Evolutionary conservation across 257 asterid species (phyloP), one percentile per base, ranked within the genome.

Genomic region (Fraxinus cuspidata): DNA sequence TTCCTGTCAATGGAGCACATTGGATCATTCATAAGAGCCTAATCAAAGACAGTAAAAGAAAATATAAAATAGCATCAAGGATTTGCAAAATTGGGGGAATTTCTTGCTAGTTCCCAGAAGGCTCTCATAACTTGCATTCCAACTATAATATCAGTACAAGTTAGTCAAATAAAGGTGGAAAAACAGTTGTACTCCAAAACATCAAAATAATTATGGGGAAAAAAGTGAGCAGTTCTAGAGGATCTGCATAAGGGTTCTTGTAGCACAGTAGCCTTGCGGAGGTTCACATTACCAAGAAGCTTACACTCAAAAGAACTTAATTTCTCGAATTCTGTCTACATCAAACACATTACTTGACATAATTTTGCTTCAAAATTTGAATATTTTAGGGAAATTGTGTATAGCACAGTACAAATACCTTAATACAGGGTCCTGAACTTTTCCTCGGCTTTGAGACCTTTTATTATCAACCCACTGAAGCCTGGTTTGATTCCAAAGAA

Each of bases 401-500:
- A 49, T 21, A 74, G 27, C 78, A 58, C 9, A 29, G 35, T 11
- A 4, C 70, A 65, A 32, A 35, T 56, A 92, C 97, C 88, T 85
- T 80, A 90, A 84, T 70, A 86, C 76, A 0, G 91, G 86, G 66
- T 90, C 90, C 77, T 72, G 86, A 78, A 53, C 80, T 76, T 79
- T 80, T 76, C 80, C 81, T 38, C 21, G 81, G 77, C 10, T 73
- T 69, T 80, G 85, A 32, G 88, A 56, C 79, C 69, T 81, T 72
- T 86, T 82, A 34, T 74, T 79, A 79, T 80, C 89, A 75, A 58
- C 60, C 97, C 97, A 92, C 60, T 90, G 90, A 79, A 70, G 82
- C 83, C 97, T 87, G 81, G 84, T 84, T 77, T 92, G 96, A 84
- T 84, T 89, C 96, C 96, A 90, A 60, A 78, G 86, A 51, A 80